Evolutionary conservation across 345 rosid genomes (phyloP).

Genomic region (Viola odorata): DNA sequence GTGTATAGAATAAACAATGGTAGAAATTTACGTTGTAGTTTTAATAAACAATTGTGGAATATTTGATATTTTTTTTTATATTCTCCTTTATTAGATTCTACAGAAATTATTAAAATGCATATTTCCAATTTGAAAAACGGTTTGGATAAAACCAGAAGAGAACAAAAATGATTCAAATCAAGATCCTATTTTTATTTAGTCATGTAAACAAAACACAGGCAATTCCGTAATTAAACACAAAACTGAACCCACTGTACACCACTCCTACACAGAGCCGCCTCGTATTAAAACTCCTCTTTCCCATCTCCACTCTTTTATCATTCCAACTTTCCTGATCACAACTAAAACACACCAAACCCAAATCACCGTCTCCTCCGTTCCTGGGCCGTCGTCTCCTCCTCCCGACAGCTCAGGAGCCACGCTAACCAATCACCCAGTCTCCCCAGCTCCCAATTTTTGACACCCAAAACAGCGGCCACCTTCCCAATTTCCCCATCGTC

Average conservation of each 20-base stretch:
- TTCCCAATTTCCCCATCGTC: slow-evolving; percentile 22
- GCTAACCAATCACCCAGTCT: background rate
- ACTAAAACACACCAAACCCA: background rate
- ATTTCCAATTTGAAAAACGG: no score
- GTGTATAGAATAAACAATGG: no score
- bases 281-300: background rate
- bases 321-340: background rate
- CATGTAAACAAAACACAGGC: slow-evolving; percentile 4
- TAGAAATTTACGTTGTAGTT: no score
- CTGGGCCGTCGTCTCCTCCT: background rate
- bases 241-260: slow-evolving; percentile 9
- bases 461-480: background rate
- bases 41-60: no score
- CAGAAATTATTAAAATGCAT: no score
- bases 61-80: no score
- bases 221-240: slow-evolving; percentile 20
- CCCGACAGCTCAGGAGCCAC: slow-evolving; percentile 14
- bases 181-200: no score
- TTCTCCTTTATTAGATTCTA: no score
- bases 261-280: background rate
- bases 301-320: background rate
- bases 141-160: no score
- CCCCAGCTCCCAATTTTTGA: background rate
- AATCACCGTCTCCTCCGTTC: background rate
- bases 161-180: no score